Base-by-base conservation (phyloP, 257 asterid species). In the Datura wrightii region DNA sequence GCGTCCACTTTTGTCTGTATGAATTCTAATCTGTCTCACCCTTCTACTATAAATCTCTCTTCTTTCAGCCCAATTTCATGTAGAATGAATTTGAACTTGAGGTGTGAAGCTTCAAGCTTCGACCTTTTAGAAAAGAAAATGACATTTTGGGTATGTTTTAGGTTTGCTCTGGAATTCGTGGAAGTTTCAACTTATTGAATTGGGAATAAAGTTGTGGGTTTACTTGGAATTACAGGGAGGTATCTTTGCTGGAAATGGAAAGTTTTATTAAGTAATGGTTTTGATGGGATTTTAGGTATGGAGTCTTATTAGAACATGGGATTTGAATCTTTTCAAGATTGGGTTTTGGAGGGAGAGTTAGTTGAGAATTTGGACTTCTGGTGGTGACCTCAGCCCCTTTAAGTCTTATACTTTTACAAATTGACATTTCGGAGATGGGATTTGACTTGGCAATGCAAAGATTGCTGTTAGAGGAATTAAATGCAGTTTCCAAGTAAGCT, bases 331-430 rank as follows among this genome's bases (percentile, higher is more conserved):
- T 66, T 16, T 39, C 78, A 39, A 69, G 78, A 69, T 39, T 15
- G 78, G 52, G 13, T 69, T 69, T 91, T 91, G 94, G 94, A 91
- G 94, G 93, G 94, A 90, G 94, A 88, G 89, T 82, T 54, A 53
- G 89, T 86, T 85, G 37, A 86, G 88, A 71, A 83, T 87, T 90
- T 88, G 88, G 94, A 90, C 90, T 90, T 91, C 93, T 58, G 91
- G 79, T 83, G 72, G 44, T 36, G 46, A 65, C 72, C 46, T 65
- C 72, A 36, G 72, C 72, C 9, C 10, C 42, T 69, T 39, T 15
- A 67, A 39, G 16, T 39, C 50, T 67, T 37, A 9, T 67, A 67
- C 52, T 16, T 13, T 67, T 39, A 39, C 50, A 67, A 39, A 24
- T 85, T 70, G 83, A 67, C 87, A 74, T 83, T 72, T 81, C 79